These are phyloP conservation scores for Aleurites moluccanus DNA, from an alignment of 441 rosid species.

Conservation along the genomic window DNA sequence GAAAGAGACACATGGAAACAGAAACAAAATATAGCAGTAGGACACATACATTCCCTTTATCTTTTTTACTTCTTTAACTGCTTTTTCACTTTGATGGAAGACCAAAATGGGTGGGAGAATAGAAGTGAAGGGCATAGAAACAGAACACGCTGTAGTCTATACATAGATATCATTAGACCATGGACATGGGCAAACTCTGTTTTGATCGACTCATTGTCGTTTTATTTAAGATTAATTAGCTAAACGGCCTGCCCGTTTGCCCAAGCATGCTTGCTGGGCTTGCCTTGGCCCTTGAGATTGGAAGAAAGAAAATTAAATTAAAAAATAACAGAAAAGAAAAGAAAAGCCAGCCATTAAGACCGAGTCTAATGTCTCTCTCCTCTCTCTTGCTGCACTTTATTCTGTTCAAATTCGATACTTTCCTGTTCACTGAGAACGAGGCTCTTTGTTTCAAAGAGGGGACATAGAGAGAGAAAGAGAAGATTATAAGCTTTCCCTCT, in stretches of 20 bases:
- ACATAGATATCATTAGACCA: slow-evolving; percentile 24
- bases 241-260: slow-evolving; percentile 37
- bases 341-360: slow-evolving; percentile 23
- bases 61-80: slow-evolving; percentile 43
- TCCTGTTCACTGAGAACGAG: slow-evolving; percentile 74
- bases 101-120: slow-evolving; percentile 30
- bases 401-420: slow-evolving; percentile 69
- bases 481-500: slow-evolving; percentile 24
- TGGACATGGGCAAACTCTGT: slow-evolving; percentile 24
- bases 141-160: not conserved
- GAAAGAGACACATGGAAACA: slow-evolving; percentile 25
- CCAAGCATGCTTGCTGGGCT: slow-evolving; percentile 22
- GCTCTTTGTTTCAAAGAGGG: slow-evolving; percentile 43
- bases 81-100: slow-evolving; percentile 47
- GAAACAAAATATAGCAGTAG: slow-evolving; percentile 24
- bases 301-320: not conserved
- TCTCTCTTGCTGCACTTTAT: slow-evolving; percentile 56
- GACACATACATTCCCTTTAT: slow-evolving; percentile 36
- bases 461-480: slow-evolving; percentile 38
- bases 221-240: slow-evolving; percentile 6
- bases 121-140: not conserved
- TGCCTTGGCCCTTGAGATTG: slow-evolving; percentile 31
- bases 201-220: slow-evolving; percentile 26
- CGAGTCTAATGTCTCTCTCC: slow-evolving; percentile 22
- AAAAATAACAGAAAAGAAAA: not conserved